Evolutionary conservation across 371 early-diverging fungal genomes (phyloP).

Genomic region (Fennellomyces sp.): DNA sequence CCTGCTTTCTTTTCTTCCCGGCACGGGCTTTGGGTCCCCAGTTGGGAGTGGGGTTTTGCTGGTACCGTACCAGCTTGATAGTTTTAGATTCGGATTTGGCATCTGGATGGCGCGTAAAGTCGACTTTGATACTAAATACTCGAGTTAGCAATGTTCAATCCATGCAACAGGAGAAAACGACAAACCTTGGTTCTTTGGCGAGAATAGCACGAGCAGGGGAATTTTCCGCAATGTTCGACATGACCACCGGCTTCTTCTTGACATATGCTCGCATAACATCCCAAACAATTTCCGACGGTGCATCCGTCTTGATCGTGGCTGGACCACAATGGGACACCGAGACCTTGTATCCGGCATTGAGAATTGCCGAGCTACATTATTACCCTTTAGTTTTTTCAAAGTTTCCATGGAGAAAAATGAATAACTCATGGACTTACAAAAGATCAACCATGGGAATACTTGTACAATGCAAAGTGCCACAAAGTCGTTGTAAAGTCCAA

Average conservation of each 20-base stretch:
- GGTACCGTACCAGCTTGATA: slow-evolving; percentile 87
- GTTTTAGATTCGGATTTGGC: slow-evolving; percentile 78
- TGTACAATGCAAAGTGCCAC: slow-evolving; percentile 71
- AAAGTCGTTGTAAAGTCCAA: slow-evolving; percentile 71
- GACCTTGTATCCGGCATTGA: slow-evolving; percentile 91
- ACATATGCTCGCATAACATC: slow-evolving; percentile 86
- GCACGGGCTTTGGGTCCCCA: slow-evolving; percentile 96
- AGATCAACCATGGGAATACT: slow-evolving; percentile 48
- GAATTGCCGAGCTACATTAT: slow-evolving; percentile 81
- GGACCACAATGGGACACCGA: slow-evolving; percentile 91
- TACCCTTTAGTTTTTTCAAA: neutral
- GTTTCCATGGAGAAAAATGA: neutral
- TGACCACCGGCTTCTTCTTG: slow-evolving; percentile 69
- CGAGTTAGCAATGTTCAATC: too few relatives aligned
- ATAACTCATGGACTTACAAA: slow-evolving; percentile 20
- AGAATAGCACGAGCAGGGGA: slow-evolving; percentile 76
- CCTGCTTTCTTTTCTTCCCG: slow-evolving; percentile 54
- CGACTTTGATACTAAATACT: slow-evolving; percentile 59
- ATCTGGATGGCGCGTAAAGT: slow-evolving; percentile 73
- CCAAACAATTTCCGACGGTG: slow-evolving; percentile 91
- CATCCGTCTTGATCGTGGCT: slow-evolving; percentile 95
- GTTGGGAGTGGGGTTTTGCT: slow-evolving; percentile 89
- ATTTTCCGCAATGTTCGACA: slow-evolving; percentile 65
- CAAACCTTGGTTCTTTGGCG: slow-evolving; percentile 54
- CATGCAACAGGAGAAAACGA: neutral